Percentiles rank a stretch among this genome's conserved stretches.
Evolutionary conservation across 2,329 filamentous ascomycete genomes (phyloP).

Genomic region (Xylariaceae sp.): DNA sequence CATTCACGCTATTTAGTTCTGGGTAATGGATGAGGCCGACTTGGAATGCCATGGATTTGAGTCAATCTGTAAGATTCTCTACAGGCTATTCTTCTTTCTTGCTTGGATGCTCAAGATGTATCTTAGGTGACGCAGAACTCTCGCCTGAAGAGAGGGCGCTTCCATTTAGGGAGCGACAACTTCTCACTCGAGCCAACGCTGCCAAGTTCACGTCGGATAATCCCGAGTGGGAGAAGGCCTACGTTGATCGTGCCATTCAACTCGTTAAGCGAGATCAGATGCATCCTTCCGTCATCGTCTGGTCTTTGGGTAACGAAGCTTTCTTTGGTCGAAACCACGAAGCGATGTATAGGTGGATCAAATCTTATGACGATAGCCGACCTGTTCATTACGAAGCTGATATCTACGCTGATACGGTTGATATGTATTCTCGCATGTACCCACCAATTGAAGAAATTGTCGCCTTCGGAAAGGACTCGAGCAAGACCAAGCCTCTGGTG

Average conservation of each 20-base stretch:
- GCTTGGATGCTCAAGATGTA: no score
- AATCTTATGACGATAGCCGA: constrained; percentile 50
- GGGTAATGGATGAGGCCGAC: constrained; percentile 49
- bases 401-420: constrained; percentile 49
- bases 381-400: constrained; percentile 62
- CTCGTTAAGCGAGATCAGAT: constrained; percentile 62
- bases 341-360: constrained; percentile 58
- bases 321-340: constrained; percentile 62
- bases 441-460: constrained; percentile 41
- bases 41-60: constrained; percentile 40
- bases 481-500: constrained; percentile 48
- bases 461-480: constrained; percentile 33
- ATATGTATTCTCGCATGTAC: constrained; percentile 61
- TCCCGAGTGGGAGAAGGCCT: constrained; percentile 54
- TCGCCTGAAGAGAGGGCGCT: constrained; percentile 25
- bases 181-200: constrained; percentile 32
- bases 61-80: constrained; percentile 16
- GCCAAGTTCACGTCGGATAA: constrained; percentile 54
- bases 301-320: constrained; percentile 65
- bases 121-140: constrained; percentile 28
- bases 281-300: constrained; percentile 61
- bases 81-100: constrained; percentile 11
- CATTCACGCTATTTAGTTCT: constrained; percentile 39
- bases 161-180: constrained; percentile 29
- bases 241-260: constrained; percentile 61